Evolutionary conservation across 148 eudicot genomes (phyloP), one percentile per base, ranked within the genome.

Genomic region (Rhododendron kiyosumense): DNA sequence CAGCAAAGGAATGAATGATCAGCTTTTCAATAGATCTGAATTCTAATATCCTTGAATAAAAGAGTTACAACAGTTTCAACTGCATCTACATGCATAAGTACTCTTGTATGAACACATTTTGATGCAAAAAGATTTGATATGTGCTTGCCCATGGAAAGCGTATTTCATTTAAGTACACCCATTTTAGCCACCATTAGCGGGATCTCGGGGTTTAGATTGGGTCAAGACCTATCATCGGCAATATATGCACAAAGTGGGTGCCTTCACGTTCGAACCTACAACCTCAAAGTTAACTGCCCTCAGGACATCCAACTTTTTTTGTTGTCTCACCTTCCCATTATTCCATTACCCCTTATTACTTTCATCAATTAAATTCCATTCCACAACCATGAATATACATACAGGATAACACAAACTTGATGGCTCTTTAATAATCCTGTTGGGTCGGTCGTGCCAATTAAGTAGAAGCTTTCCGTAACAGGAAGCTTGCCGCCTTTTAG

Each of bases 391-490:
- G 84, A 46, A 18, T 24, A 90, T 71, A 65, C 96, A 14, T 93
- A 96, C 99, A 92, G 88, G 85, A 96, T 92, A 22, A 96, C 91
- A 82, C 94, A 96, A 86, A 95, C 98, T 96, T 96, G 91, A 69
- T 91, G 88, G 71, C 86, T 76, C 18, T 94, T 88, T 77, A 96
- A 84, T 26, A 87, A 65, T 43, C 89, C 90, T 0, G 96, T 97
- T 8, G 99, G 99, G 86, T 97, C 99, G 79, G 92, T 89, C n/a
- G 99, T 97, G 79, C 99, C 99, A 93, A 97, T 97, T 61, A 97
- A 78, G 86, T 93, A 93, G 84, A 85, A 95, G 90, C 98, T 93
- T 81, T 91, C 96, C 57, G 54, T 61, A 26, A 94, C 79, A 18
- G 95, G 95, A 79, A 97, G 86, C 84, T 79, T 97, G 73, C 97